Evolutionary conservation across 805 yeast genomes (phyloP).

Genomic region (Hanseniaspora vineae): DNA sequence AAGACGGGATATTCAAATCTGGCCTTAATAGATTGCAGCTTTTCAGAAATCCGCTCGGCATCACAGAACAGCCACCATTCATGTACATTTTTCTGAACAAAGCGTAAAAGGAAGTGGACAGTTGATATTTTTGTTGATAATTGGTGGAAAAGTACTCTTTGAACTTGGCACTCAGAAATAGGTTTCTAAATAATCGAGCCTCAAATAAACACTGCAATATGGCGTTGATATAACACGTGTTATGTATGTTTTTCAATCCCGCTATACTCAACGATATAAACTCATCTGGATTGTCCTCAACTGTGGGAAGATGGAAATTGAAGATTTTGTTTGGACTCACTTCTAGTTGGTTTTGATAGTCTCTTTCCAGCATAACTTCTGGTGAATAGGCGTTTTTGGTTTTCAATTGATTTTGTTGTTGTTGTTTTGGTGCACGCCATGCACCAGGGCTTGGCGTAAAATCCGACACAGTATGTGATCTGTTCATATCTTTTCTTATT

Average conservation of each 20-base stretch:
- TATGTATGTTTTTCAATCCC: constrained; percentile 55
- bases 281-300: constrained; percentile 25
- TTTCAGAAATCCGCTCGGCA: constrained; percentile 52
- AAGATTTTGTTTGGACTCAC: constrained; percentile 5
- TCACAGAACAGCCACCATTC: constrained; percentile 48
- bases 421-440: no score
- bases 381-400: neutral
- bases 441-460: no score
- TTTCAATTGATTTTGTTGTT: neutral
- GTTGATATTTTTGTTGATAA: constrained; percentile 15
- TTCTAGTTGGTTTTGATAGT: neutral
- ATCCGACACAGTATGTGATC: no score
- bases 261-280: constrained; percentile 38
- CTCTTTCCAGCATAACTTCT: neutral
- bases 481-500: no score
- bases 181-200: constrained; percentile 32
- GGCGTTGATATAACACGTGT: constrained; percentile 66
- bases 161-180: constrained; percentile 36
- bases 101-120: constrained; percentile 39
- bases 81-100: constrained; percentile 44
- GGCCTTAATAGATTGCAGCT: constrained; percentile 42
- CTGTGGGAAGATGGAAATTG: constrained; percentile 24
- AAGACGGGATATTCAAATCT: constrained; percentile 53
- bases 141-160: constrained; percentile 28
- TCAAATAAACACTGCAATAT: constrained; percentile 61